Conservation (phyloP, 2,329 filamentous ascomycete genomes). For the Basipetospora chlamydospora region DNA sequence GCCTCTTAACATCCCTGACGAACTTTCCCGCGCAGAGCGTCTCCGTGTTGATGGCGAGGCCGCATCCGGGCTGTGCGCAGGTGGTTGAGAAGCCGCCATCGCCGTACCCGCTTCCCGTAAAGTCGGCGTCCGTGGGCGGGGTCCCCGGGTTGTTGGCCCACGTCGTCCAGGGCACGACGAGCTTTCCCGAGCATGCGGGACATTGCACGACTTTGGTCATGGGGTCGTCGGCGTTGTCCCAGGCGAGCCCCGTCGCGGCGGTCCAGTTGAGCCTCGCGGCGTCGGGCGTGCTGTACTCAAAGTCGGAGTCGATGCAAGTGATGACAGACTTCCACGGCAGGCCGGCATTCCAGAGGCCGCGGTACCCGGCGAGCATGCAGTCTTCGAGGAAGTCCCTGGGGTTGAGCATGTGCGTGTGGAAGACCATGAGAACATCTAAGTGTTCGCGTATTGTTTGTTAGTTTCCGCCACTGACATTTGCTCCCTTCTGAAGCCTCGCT, state of each 20-base stretch:
- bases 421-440: constrained; percentile 61
- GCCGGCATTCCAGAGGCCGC: constrained; percentile 43
- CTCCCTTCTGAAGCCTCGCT: background rate
- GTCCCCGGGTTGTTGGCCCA: constrained; percentile 20
- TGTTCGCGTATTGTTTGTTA: constrained; percentile 5
- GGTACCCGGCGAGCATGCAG: constrained; percentile 42
- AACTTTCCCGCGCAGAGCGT: constrained; percentile 49
- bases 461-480: background rate
- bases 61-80: constrained; percentile 36
- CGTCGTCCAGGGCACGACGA: constrained; percentile 46
- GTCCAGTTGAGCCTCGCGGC: constrained; percentile 32
- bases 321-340: constrained; percentile 53
- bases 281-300: constrained; percentile 37
- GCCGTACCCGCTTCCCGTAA: constrained; percentile 41
- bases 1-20: constrained; percentile 32
- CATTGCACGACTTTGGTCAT: constrained; percentile 35
- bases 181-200: constrained; percentile 30
- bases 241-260: constrained; percentile 30
- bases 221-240: constrained; percentile 44
- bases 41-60: constrained; percentile 35
- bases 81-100: constrained; percentile 35
- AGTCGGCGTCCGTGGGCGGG: constrained; percentile 7
- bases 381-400: constrained; percentile 63
- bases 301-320: constrained; percentile 40
- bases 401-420: constrained; percentile 68